Evolutionary conservation across 306 rosid species (phyloP).

Genomic region (Cercis canadensis): DNA sequence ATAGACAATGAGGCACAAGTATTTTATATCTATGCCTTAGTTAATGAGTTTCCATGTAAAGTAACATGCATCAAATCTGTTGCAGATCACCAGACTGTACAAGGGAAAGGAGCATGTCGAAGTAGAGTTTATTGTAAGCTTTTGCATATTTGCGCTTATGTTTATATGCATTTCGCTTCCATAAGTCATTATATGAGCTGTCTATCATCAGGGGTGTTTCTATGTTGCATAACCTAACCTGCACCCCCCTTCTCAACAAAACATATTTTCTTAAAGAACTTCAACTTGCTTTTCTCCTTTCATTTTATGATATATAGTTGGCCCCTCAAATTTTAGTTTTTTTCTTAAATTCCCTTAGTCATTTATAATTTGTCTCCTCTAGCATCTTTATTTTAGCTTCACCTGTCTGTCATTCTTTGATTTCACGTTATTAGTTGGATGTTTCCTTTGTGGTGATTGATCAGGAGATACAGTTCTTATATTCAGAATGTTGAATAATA

Average conservation of each 20-base stretch:
- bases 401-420: neutral
- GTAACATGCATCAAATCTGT: constrained; percentile 30
- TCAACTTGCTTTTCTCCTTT: no score
- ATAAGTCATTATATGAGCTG: constrained; percentile 21
- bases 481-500: constrained; percentile 21
- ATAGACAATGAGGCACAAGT: constrained; percentile 4
- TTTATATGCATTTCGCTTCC: constrained; percentile 26
- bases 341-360: no score
- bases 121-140: constrained; percentile 93
- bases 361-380: no score
- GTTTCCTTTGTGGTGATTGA: constrained; percentile 20
- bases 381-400: no score
- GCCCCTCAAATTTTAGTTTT: no score
- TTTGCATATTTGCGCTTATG: constrained; percentile 16
- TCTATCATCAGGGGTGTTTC: neutral
- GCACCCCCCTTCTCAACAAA: no score
- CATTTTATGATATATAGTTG: no score
- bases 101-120: constrained; percentile 93
- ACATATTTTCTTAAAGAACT: no score
- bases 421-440: constrained; percentile 21
- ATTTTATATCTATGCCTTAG: constrained; percentile 11
- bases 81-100: constrained; percentile 78
- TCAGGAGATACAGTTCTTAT: constrained; percentile 29
- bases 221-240: no score
- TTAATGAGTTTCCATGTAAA: neutral